Conservation (phyloP, 2,329 filamentous ascomycete species). For the Rhytidhysteron rufulum region DNA sequence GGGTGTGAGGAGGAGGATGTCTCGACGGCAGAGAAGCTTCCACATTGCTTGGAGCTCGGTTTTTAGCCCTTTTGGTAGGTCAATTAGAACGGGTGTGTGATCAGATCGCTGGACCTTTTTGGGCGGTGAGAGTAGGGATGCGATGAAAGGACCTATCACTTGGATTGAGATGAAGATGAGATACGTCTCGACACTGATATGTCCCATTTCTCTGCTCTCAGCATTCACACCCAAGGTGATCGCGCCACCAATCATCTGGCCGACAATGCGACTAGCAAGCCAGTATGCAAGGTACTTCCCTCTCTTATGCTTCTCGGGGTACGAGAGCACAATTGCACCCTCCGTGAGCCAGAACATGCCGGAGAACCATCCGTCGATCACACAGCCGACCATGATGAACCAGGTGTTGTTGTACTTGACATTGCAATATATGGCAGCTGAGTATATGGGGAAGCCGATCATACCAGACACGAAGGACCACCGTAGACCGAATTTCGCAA, state of each 20-base stretch:
- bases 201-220: slow-evolving; percentile 38
- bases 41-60: slow-evolving; percentile 36
- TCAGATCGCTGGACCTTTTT: slow-evolving; percentile 42
- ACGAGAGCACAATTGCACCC: slow-evolving; percentile 36
- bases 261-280: slow-evolving; percentile 51
- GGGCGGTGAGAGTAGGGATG: slow-evolving; percentile 42
- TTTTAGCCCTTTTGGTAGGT: slow-evolving; percentile 23
- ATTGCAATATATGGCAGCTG: slow-evolving; percentile 16
- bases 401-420: slow-evolving; percentile 14
- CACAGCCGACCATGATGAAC: slow-evolving; percentile 18
- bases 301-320: slow-evolving; percentile 41
- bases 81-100: slow-evolving; percentile 34
- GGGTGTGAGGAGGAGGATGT: slow-evolving; percentile 47
- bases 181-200: slow-evolving; percentile 42
- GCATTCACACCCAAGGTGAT: slow-evolving; percentile 50
- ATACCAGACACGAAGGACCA: slow-evolving; percentile 16
- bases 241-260: slow-evolving; percentile 50
- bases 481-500: slow-evolving; percentile 43
- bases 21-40: slow-evolving; percentile 41
- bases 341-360: slow-evolving; percentile 36
- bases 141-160: slow-evolving; percentile 42
- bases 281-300: slow-evolving; percentile 45
- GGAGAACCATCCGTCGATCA: slow-evolving; percentile 25
- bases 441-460: slow-evolving; percentile 14
- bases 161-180: slow-evolving; percentile 41